phyloP scores from a whole-genome alignment of 768 basidiomycete species.

The Russula ochroleuca region DNA sequence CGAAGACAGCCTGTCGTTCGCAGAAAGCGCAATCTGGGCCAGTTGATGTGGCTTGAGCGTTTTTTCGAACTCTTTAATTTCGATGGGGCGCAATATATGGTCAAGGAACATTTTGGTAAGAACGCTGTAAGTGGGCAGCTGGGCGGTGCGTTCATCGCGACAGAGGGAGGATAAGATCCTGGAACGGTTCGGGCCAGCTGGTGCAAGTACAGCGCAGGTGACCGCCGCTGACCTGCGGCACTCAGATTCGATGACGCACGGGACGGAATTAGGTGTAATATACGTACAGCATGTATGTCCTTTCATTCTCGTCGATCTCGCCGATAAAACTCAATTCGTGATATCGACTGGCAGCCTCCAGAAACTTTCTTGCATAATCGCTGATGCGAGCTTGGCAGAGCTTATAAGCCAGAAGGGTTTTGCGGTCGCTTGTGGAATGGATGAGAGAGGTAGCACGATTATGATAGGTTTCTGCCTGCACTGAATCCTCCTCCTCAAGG shows the following conservation, averaged over 20 bases:
- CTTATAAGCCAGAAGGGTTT: slow-evolving; percentile 80
- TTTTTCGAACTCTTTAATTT: slow-evolving; percentile 85
- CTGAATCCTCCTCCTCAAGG: slow-evolving; percentile 93
- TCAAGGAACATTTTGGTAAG: slow-evolving; percentile 98
- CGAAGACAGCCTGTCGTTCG: slow-evolving; percentile 75
- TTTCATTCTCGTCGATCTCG: slow-evolving; percentile 91
- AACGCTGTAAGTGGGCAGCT: slow-evolving; percentile 81
- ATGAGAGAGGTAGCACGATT: slow-evolving; percentile 91
- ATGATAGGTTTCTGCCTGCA: slow-evolving; percentile 97
- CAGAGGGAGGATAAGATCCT: slow-evolving; percentile 89
- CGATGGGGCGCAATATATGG: slow-evolving; percentile 85
- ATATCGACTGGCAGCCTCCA: slow-evolving; percentile 91
- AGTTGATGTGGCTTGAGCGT: slow-evolving; percentile 90
- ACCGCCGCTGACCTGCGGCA: slow-evolving; percentile 74
- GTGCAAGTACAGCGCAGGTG: slow-evolving; percentile 93
- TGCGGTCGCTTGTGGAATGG: slow-evolving; percentile 72
- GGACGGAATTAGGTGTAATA: background rate
- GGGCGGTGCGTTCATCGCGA: slow-evolving; percentile 83
- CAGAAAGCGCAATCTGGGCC: slow-evolving; percentile 82
- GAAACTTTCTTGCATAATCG: slow-evolving; percentile 87
- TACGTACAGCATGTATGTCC: slow-evolving; percentile 82
- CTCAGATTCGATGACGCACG: slow-evolving; percentile 13
- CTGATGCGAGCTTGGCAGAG: slow-evolving; percentile 92
- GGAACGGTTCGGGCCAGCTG: slow-evolving; percentile 94
- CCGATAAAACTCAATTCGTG: slow-evolving; percentile 91